Evolutionary conservation across 1,284 basidiomycete genomes (phyloP).

Genomic region (Trametes hirsuta): DNA sequence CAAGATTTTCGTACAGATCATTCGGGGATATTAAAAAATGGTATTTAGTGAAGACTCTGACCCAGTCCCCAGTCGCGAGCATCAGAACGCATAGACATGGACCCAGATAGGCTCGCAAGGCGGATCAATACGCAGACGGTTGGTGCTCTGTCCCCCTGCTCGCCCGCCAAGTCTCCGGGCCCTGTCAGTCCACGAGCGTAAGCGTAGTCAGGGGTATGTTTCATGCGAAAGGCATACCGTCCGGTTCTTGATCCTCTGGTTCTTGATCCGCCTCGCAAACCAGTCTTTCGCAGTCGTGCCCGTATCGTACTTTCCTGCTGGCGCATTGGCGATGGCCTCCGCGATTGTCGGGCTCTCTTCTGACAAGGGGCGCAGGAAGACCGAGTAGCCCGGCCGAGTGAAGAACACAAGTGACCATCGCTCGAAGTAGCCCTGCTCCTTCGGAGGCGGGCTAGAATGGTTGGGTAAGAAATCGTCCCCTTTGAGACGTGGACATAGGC

Average conservation of each 20-base stretch:
- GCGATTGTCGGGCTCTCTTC: constrained; percentile 30
- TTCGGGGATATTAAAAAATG: no score
- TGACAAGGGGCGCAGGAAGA: constrained; percentile 27
- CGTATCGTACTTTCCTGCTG: constrained; percentile 27
- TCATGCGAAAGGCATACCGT: constrained; percentile 22
- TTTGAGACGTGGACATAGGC: neutral
- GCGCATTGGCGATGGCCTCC: constrained; percentile 27
- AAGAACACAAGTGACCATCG: constrained; percentile 44
- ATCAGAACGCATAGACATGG: neutral
- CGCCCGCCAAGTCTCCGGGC: constrained; percentile 36
- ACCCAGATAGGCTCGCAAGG: neutral
- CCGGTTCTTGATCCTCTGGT: constrained; percentile 34
- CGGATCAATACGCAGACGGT: constrained; percentile 11
- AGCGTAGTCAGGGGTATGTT: neutral
- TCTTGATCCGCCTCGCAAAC: constrained; percentile 34
- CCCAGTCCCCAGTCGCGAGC: no score
- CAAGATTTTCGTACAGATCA: no score
- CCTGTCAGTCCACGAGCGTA: constrained; percentile 17
- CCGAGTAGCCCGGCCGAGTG: constrained; percentile 37
- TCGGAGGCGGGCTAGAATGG: constrained; percentile 31
- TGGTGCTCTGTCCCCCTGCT: constrained; percentile 35
- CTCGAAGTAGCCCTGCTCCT: constrained; percentile 34
- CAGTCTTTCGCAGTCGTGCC: constrained; percentile 34
- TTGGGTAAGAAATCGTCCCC: neutral
- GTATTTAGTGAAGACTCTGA: no score